These are phyloP conservation scores for Naganishia friedmannii DNA, from an alignment of 768 basidiomycete genomes.

Conservation along the genomic window DNA sequence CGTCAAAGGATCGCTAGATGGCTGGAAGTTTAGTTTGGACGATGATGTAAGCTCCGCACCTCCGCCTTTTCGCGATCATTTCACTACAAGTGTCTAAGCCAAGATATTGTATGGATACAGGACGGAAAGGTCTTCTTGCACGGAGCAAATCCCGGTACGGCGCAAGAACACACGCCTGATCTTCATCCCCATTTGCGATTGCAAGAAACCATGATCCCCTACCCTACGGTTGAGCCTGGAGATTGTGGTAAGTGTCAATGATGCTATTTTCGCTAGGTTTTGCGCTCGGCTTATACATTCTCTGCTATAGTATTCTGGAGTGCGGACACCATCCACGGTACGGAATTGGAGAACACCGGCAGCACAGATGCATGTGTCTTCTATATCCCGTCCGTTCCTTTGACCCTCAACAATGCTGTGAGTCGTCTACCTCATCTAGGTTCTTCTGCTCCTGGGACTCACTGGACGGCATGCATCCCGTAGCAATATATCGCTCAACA, in stretches of 20 bases:
- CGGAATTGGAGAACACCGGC: slow-evolving; percentile 42
- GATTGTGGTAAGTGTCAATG: slow-evolving; percentile 51
- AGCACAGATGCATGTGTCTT: slow-evolving; percentile 42
- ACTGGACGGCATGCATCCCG: neutral
- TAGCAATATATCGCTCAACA: slow-evolving; percentile 62
- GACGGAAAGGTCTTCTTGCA: slow-evolving; percentile 54
- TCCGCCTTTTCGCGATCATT: too few species aligned
- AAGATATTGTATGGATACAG: too few species aligned
- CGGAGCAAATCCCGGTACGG: slow-evolving; percentile 59
- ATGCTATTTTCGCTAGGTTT: too few species aligned
- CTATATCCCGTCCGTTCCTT: slow-evolving; percentile 49
- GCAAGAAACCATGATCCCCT: slow-evolving; percentile 60
- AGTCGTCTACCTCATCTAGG: too few species aligned
- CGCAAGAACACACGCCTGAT: slow-evolving; percentile 59
- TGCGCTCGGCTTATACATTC: neutral
- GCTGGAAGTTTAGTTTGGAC: slow-evolving; percentile 3
- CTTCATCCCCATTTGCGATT: slow-evolving; percentile 67
- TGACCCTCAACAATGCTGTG: slow-evolving; percentile 39
- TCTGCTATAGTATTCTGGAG: neutral
- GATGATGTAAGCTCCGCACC: neutral
- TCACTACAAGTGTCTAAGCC: too few species aligned
- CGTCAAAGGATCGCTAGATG: slow-evolving; percentile 13
- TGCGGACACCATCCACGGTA: slow-evolving; percentile 45
- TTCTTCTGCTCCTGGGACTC: too few species aligned
- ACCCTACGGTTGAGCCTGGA: slow-evolving; percentile 65